Evolutionary conservation across 129 eudicot genomes (phyloP).

Genomic region (Saposhnikovia divaricata): DNA sequence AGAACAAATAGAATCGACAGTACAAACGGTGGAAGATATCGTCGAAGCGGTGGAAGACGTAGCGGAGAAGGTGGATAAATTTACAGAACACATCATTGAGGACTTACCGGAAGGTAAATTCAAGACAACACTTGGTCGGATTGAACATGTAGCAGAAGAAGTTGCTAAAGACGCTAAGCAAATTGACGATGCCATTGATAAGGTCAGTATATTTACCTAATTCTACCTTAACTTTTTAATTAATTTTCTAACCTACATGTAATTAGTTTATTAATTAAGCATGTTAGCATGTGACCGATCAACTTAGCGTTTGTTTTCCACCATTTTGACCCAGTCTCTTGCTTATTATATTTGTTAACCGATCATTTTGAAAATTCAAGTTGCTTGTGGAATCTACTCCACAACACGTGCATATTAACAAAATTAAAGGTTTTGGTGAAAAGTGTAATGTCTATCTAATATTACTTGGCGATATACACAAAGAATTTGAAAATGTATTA

Average conservation of each 20-base stretch:
- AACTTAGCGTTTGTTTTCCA: background rate
- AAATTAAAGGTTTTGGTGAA: background rate
- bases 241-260: background rate
- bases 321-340: background rate
- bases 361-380: background rate
- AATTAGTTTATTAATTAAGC: background rate
- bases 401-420: background rate
- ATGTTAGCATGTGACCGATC: background rate
- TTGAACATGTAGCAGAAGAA: slow-evolving; percentile 30
- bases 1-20: slow-evolving; percentile 21
- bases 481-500: no score
- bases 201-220: slow-evolving; percentile 15
- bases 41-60: slow-evolving; percentile 28
- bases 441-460: background rate
- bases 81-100: slow-evolving; percentile 20
- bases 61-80: slow-evolving; percentile 29
- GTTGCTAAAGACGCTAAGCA: slow-evolving; percentile 23
- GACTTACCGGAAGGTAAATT: slow-evolving; percentile 32
- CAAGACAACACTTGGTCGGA: slow-evolving; percentile 1
- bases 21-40: slow-evolving; percentile 23
- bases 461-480: background rate
- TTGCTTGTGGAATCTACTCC: background rate
- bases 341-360: background rate
- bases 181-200: slow-evolving; percentile 28
- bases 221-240: background rate